Percentiles rank a stretch among this genome's conserved stretches.
phyloP scores from a whole-genome alignment of 495 filamentous ascomycete genomes.

The Penicillium cinerascens region DNA sequence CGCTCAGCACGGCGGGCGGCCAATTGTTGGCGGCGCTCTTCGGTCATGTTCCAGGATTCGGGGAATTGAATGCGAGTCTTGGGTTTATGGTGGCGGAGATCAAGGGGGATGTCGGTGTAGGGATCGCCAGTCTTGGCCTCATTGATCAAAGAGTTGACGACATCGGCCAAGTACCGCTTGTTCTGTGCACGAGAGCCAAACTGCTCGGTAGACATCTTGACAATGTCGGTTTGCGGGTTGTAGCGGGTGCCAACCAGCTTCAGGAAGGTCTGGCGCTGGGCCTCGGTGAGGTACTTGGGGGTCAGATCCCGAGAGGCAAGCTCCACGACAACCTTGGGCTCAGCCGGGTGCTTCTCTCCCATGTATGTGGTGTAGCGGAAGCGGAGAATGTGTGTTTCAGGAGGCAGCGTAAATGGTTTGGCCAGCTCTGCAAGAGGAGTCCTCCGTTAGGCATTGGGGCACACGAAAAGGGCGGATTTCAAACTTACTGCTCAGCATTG shows the following conservation, averaged over 20 bases:
- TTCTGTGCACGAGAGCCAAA: conserved; percentile 88
- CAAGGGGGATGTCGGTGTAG: conserved; percentile 86
- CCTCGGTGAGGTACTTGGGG: conserved; percentile 52
- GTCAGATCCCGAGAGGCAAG: conserved; percentile 69
- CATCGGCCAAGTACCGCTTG: conserved; percentile 84
- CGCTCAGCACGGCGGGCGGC: conserved; percentile 52
- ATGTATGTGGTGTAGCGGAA: conserved; percentile 98
- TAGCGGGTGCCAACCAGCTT: conserved; percentile 87
- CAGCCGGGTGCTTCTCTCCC: conserved; percentile 88
- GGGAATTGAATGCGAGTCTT: conserved; percentile 71
- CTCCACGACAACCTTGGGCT: conserved; percentile 89
- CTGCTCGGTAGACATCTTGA: conserved; percentile 89
- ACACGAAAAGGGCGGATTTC: background rate
- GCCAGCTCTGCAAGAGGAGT: conserved; percentile 59
- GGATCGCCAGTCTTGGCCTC: conserved; percentile 81
- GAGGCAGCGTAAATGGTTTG: conserved; percentile 70
- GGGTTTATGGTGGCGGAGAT: conserved; percentile 79
- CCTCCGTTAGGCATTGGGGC: conserved; percentile 19
- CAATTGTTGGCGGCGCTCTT: conserved; percentile 61
- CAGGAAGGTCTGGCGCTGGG: conserved; percentile 74
- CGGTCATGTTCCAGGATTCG: conserved; percentile 72
- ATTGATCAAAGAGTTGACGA: conserved; percentile 66
- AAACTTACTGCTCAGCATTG: conserved; percentile 73
- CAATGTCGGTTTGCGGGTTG: conserved; percentile 78
- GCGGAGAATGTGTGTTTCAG: conserved; percentile 65